Evolutionary conservation across 768 basidiomycete species (phyloP).

Genomic region (Psilocybe subaeruginosa): DNA sequence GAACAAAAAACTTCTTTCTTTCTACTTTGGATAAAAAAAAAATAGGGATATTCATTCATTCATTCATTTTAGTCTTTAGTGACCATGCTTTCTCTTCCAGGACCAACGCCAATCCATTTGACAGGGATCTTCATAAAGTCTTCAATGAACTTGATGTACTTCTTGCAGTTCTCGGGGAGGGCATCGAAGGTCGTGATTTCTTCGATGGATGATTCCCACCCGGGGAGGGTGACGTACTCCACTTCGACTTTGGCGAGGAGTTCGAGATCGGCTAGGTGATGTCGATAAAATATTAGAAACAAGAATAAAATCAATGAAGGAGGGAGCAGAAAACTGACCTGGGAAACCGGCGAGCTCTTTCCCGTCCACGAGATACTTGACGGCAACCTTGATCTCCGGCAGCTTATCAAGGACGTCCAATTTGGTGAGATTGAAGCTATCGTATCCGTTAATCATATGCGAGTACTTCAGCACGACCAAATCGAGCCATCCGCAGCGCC

Average conservation of each 20-base stretch:
- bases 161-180: constrained; percentile 83
- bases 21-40: neutral
- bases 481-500: constrained; percentile 98
- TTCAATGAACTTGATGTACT: constrained; percentile 90
- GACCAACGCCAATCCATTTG: constrained; percentile 94
- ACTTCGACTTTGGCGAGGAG: constrained; percentile 80
- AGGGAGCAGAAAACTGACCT: constrained; percentile 48
- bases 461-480: constrained; percentile 95
- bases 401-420: constrained; percentile 90
- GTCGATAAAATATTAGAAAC: neutral
- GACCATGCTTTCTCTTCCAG: constrained; percentile 80
- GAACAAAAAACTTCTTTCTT: neutral
- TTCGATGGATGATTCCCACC: constrained; percentile 86
- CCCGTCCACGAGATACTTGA: constrained; percentile 79
- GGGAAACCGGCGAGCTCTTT: constrained; percentile 85
- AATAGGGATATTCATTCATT: neutral
- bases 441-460: constrained; percentile 93
- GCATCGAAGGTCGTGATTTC: constrained; percentile 63
- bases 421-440: constrained; percentile 92
- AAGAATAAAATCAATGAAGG: neutral
- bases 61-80: constrained; percentile 7
- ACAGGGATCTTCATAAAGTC: constrained; percentile 69
- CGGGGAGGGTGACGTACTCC: constrained; percentile 85
- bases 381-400: constrained; percentile 84
- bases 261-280: constrained; percentile 76